These are phyloP conservation scores for Yamadazyma blattariae DNA, from an alignment of 1,139 yeast genomes.

Conservation along the genomic window DNA sequence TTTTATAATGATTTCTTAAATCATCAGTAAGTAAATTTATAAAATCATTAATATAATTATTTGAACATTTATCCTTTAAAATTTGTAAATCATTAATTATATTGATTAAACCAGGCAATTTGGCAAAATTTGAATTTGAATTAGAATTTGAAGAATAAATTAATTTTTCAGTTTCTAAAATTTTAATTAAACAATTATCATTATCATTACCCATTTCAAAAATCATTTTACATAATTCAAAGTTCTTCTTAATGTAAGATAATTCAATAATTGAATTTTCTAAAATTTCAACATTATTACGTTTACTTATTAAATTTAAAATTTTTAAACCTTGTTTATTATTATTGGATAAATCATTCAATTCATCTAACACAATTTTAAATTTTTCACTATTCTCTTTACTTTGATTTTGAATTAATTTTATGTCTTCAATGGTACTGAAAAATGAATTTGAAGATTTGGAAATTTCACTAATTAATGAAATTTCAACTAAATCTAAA, in stretches of 20 bases:
- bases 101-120: constrained; percentile 57
- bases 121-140: constrained; percentile 47
- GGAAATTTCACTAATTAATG: constrained; percentile 78
- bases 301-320: constrained; percentile 50
- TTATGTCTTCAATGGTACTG: constrained; percentile 75
- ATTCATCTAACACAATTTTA: constrained; percentile 6
- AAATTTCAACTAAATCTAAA: constrained; percentile 80
- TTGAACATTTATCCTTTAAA: constrained; percentile 61
- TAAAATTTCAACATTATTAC: constrained; percentile 59
- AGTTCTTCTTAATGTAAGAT: constrained; percentile 43
- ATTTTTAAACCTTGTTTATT: constrained; percentile 52
- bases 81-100: constrained; percentile 51
- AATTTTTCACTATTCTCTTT: constrained; percentile 49
- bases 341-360: constrained; percentile 22
- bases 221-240: constrained; percentile 50
- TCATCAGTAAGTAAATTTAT: constrained; percentile 57
- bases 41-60: constrained; percentile 58
- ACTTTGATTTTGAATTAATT: constrained; percentile 59
- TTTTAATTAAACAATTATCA: constrained; percentile 45
- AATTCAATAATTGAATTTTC: constrained; percentile 69
- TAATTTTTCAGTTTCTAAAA: constrained; percentile 55
- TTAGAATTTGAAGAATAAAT: constrained; percentile 22
- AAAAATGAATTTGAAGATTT: constrained; percentile 83
- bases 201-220: constrained; percentile 29
- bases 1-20: constrained; percentile 53